A percentile compares a stretch with the other conserved stretches of the same genome.
Evolutionary conservation across 352 stramenopile genomes (phyloP).

Genomic region (Globisporangium megalacanthum): DNA sequence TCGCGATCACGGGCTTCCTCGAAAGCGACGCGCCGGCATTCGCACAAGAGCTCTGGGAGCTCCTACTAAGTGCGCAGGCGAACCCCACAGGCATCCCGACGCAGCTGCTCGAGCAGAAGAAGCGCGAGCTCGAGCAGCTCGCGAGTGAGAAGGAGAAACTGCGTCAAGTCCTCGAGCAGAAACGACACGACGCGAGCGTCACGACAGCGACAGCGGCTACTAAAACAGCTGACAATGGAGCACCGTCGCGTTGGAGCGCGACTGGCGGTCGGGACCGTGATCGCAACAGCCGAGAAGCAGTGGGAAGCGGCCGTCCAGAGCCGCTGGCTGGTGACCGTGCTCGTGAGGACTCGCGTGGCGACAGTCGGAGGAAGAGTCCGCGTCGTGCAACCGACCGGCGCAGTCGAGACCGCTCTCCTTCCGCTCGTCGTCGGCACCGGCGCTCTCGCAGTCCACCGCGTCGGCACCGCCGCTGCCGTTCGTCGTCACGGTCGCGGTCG

Average conservation of each 20-base stretch:
- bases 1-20: constrained; percentile 89
- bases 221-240: neutral
- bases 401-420: neutral
- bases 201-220: neutral
- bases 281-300: neutral
- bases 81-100: constrained; percentile 84
- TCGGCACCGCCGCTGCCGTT: constrained; percentile 17
- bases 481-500: constrained; percentile 12
- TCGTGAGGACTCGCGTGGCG: neutral
- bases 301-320: neutral
- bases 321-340: neutral
- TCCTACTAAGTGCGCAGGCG: constrained; percentile 87
- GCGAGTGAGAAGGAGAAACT: constrained; percentile 51
- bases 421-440: neutral
- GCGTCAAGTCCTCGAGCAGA: constrained; percentile 51
- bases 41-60: constrained; percentile 87
- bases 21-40: constrained; percentile 83
- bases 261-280: neutral
- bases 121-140: constrained; percentile 74
- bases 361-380: constrained; percentile 1
- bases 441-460: constrained; percentile 16
- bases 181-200: constrained; percentile 24
- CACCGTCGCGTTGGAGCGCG: neutral
- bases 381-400: neutral
- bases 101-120: constrained; percentile 88